A percentile compares a stretch with the other conserved stretches of the same genome.
Conservation (phyloP, 306 rosid species). For the Arachis hypogaea region DNA sequence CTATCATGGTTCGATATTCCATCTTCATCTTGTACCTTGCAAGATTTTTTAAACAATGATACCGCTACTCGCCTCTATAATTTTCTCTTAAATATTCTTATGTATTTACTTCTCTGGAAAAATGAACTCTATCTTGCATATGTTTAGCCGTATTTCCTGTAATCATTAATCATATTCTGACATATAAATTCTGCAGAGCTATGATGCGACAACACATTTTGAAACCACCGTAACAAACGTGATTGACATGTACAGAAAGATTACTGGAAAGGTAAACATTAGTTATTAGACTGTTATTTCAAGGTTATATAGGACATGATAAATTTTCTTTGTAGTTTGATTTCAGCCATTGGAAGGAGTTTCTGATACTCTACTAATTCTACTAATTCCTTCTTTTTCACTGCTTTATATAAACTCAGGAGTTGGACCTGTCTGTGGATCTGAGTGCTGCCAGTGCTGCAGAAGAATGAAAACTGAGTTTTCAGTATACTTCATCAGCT, state of each 20-base stretch:
- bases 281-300: slow-evolving; percentile 4
- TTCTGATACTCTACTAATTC: not conserved
- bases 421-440: slow-evolving; percentile 64
- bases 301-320: not conserved
- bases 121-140: not conserved
- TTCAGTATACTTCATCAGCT: not conserved
- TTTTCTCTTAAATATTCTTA: not conserved
- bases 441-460: slow-evolving; percentile 70
- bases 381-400: not conserved
- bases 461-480: slow-evolving; percentile 44
- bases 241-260: slow-evolving; percentile 52
- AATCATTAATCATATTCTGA: slow-evolving; percentile 10
- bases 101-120: not conserved
- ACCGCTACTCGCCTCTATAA: not conserved
- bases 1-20: not conserved
- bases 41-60: slow-evolving; percentile 9
- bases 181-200: slow-evolving; percentile 49
- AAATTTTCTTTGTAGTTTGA: not conserved
- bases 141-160: not conserved
- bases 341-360: not conserved
- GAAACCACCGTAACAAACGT: slow-evolving; percentile 64
- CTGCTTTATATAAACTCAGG: slow-evolving; percentile 44
- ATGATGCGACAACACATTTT: slow-evolving; percentile 66
- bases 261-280: slow-evolving; percentile 62
- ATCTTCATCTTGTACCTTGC: slow-evolving; percentile 12